phyloP scores from a whole-genome alignment of 441 rosid genomes.

The Biscutella auriculata region DNA sequence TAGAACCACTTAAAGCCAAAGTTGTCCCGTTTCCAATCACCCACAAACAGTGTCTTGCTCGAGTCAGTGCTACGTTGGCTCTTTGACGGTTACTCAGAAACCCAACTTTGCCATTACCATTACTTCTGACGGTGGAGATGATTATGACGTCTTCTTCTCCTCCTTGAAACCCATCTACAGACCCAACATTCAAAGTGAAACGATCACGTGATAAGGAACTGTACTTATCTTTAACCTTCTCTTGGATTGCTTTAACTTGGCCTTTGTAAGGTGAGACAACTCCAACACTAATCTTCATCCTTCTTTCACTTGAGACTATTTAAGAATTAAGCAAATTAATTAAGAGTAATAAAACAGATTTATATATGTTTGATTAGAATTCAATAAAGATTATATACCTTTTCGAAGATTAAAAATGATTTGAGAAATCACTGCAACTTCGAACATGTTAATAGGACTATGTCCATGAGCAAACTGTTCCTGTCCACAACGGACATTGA shows the following conservation, averaged over 20 bases:
- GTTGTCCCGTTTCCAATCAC: neutral
- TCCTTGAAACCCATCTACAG: conserved; percentile 7
- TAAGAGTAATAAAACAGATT: too few species aligned
- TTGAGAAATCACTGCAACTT: conserved; percentile 12
- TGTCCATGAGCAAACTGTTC: too few species aligned
- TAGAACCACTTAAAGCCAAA: neutral
- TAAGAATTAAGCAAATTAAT: neutral
- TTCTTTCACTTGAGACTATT: neutral
- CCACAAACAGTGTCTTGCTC: neutral
- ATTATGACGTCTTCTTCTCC: conserved; percentile 3
- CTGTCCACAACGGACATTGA: conserved; percentile 19
- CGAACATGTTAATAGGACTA: too few species aligned
- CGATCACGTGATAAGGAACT: neutral
- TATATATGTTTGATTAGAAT: neutral
- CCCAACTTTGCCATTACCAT: neutral
- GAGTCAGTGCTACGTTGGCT: neutral
- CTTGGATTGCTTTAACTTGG: neutral
- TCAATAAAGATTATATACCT: neutral
- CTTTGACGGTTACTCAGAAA: neutral
- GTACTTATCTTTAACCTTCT: neutral
- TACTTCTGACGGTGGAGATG: conserved; percentile 2
- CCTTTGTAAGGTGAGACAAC: conserved; percentile 5
- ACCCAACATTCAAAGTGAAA: neutral
- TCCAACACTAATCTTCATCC: neutral
- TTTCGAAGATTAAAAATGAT: neutral